Percentiles rank a stretch among this genome's conserved stretches.
Evolutionary conservation across 176 grass and related monocot genomes (phyloP).

Genomic region (Paspalum notatum): DNA sequence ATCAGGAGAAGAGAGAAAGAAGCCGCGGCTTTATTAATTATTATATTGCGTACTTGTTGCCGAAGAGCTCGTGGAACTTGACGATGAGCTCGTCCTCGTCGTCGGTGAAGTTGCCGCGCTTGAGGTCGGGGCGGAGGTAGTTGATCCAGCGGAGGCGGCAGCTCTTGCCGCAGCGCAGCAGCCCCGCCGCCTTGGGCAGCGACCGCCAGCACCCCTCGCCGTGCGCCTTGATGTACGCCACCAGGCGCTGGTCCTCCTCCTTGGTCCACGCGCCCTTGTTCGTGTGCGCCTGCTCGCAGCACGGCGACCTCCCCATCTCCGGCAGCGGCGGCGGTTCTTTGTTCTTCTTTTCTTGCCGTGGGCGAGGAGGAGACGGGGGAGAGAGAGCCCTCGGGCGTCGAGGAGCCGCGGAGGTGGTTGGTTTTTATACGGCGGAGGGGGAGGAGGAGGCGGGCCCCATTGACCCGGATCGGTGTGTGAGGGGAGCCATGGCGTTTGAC

Average conservation of each 20-base stretch:
- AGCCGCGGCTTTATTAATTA: too few species aligned
- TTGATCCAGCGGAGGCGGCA: constrained; percentile 97
- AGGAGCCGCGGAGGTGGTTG: constrained; percentile 12
- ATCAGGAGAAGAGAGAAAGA: too few species aligned
- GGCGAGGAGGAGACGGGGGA: neutral
- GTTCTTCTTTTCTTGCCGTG: too few species aligned
- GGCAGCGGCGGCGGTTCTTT: too few species aligned
- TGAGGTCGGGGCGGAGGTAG: constrained; percentile 90
- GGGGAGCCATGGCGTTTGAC: constrained; percentile 57
- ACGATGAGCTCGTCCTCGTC: constrained; percentile 96
- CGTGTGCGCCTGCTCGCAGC: constrained; percentile 96
- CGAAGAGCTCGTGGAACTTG: constrained; percentile 84
- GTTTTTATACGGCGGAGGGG: constrained; percentile 52
- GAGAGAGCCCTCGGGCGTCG: neutral
- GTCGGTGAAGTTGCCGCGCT: constrained; percentile 91
- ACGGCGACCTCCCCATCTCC: constrained; percentile 94
- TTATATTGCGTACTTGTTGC: too few species aligned
- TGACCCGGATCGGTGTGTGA: constrained; percentile 45
- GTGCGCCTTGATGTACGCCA: constrained; percentile 89
- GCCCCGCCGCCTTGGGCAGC: constrained; percentile 79
- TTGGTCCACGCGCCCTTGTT: constrained; percentile 99
- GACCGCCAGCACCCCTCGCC: constrained; percentile 96
- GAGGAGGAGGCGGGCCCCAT: constrained; percentile 39
- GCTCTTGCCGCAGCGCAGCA: constrained; percentile 89
- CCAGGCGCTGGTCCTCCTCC: constrained; percentile 93